These are phyloP conservation scores for Hortaea werneckii DNA, from an alignment of 2,329 filamentous ascomycete species.

Conservation along the genomic window DNA sequence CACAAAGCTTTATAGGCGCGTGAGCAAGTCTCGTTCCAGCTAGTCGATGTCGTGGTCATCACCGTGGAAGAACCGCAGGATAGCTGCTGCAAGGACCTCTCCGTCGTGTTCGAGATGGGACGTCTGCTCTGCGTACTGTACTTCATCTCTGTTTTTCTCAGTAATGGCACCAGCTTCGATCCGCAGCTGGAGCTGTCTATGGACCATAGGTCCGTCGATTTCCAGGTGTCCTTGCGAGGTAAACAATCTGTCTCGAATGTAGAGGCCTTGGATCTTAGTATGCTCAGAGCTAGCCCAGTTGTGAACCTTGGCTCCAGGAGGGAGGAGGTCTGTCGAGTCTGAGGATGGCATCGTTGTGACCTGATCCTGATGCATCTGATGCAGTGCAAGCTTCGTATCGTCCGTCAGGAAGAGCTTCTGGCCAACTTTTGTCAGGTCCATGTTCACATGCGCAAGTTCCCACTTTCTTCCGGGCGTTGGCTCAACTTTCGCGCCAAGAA, in stretches of 20 bases:
- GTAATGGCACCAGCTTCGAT: constrained; percentile 34
- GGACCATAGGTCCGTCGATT: constrained; percentile 38
- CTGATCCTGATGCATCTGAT: constrained; percentile 41
- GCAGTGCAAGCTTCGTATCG: constrained; percentile 28
- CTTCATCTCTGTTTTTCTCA: constrained; percentile 28
- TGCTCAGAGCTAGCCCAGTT: constrained; percentile 39
- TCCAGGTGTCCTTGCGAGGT: constrained; percentile 32
- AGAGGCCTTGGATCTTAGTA: constrained; percentile 36
- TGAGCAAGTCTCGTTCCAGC: too few species aligned
- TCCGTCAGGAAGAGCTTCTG: constrained; percentile 31
- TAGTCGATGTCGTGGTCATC: constrained; percentile 36
- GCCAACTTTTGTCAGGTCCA: constrained; percentile 31
- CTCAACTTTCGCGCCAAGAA: constrained; percentile 32
- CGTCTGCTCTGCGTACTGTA: constrained; percentile 28
- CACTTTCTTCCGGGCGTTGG: constrained; percentile 32
- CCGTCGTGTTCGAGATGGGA: constrained; percentile 33
- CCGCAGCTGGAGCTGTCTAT: constrained; percentile 13
- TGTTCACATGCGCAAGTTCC: constrained; percentile 36
- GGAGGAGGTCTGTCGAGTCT: constrained; percentile 26
- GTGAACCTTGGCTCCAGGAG: constrained; percentile 34
- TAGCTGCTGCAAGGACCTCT: constrained; percentile 28
- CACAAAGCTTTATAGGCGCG: too few species aligned
- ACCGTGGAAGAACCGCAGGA: constrained; percentile 39
- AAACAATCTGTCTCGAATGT: constrained; percentile 36
- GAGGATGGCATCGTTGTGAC: constrained; percentile 27